Percentiles rank a stretch among this genome's conserved stretches.
Evolutionary conservation across 192 early-diverging fungal genomes (phyloP).

Genomic region (Entomortierella parvispora): DNA sequence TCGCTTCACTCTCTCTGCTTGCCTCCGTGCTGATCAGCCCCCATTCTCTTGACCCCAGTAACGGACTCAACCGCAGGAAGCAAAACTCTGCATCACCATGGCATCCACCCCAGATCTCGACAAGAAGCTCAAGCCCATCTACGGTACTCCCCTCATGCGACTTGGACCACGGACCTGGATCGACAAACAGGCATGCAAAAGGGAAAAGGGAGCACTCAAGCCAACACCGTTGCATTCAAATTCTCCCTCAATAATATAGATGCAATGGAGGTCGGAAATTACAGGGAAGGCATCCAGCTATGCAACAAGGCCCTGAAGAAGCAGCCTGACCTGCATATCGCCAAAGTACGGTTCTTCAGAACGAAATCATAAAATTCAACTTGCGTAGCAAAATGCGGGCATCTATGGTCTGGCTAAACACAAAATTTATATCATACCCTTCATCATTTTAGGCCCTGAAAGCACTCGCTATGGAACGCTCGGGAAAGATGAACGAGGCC

Average conservation of each 20-base stretch:
- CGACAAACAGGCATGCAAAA: neutral
- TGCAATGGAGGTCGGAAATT: constrained; percentile 72
- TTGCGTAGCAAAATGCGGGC: neutral
- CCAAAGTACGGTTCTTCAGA: constrained; percentile 65
- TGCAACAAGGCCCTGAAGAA: constrained; percentile 80
- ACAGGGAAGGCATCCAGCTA: constrained; percentile 69
- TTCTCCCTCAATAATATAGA: constrained; percentile 42
- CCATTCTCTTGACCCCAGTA: too few relatives aligned
- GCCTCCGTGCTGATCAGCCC: too few relatives aligned
- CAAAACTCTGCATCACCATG: constrained; percentile 11
- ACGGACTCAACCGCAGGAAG: constrained; percentile 1
- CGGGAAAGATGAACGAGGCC: constrained; percentile 73
- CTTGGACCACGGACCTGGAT: neutral
- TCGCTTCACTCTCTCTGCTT: too few relatives aligned
- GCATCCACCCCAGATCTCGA: constrained; percentile 51
- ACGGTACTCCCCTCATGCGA: constrained; percentile 56
- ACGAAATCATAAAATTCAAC: neutral
- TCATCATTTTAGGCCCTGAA: constrained; percentile 71
- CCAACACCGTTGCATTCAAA: neutral
- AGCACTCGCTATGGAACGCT: constrained; percentile 72
- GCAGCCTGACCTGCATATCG: constrained; percentile 64
- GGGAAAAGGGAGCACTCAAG: neutral
- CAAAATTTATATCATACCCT: neutral
- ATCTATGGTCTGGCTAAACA: neutral
- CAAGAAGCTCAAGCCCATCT: constrained; percentile 66